Evolutionary conservation across 2,329 filamentous ascomycete genomes (phyloP).

Genomic region (Endocalyx cinctus): DNA sequence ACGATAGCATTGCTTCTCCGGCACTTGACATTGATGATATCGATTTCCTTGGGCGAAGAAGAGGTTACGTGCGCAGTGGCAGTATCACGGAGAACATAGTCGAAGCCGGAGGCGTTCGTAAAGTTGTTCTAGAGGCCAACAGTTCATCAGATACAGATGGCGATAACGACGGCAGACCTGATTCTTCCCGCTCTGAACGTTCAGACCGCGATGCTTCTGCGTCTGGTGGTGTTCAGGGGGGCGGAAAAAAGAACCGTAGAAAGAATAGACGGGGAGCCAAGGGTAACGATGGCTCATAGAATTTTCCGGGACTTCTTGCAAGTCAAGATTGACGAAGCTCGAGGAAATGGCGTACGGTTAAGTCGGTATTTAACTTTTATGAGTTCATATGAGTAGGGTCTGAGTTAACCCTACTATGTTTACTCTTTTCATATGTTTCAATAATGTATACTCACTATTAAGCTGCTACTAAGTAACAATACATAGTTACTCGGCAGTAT

Average conservation of each 20-base stretch:
- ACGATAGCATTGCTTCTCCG: constrained; percentile 14
- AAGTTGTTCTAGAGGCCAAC: constrained; percentile 67
- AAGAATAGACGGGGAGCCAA: constrained; percentile 39
- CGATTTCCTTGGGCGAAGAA: constrained; percentile 14
- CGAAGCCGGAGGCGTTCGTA: constrained; percentile 66
- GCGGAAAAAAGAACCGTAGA: constrained; percentile 29
- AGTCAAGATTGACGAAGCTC: too few species aligned
- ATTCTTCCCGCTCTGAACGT: too few species aligned
- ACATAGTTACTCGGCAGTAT: too few species aligned
- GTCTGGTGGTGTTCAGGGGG: constrained; percentile 6
- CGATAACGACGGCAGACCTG: constrained; percentile 10
- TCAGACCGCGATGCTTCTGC: constrained; percentile 8
- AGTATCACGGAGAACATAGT: constrained; percentile 74
- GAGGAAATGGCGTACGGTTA: too few species aligned
- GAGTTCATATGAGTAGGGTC: too few species aligned
- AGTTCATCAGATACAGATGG: constrained; percentile 38
- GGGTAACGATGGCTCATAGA: too few species aligned
- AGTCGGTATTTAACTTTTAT: too few species aligned
- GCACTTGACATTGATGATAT: constrained; percentile 13
- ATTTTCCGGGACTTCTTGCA: too few species aligned
- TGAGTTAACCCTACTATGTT: too few species aligned
- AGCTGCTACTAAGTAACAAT: too few species aligned
- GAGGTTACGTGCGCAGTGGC: constrained; percentile 57
- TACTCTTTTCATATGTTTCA: too few species aligned
- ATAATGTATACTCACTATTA: too few species aligned